Evolutionary conservation across 2,329 filamentous ascomycete species (phyloP), one percentile per base, ranked within the genome.

Genomic region (Ophiocordyceps camponoti-rufipedis): DNA sequence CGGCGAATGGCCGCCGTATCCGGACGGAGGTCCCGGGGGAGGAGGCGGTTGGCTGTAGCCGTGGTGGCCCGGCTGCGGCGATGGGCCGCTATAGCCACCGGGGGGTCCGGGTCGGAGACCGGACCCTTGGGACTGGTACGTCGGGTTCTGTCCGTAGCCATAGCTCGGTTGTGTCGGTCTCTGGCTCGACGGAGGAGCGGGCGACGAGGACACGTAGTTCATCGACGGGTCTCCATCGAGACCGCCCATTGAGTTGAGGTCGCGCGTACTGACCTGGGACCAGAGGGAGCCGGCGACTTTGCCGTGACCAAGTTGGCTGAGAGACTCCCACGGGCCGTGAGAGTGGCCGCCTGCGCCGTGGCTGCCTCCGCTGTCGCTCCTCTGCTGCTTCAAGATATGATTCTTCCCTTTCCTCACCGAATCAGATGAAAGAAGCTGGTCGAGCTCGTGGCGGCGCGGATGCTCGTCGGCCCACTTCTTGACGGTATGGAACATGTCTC

Each of bases 401-500:
- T 96, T 98, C 59, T 80, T 81, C 41, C 89, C 87, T 9, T 72
- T 70, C 56, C 78, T 82, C 48, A 98, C 91, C 7, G 84, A 86
- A 45, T 93, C 79, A 0, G 87, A 86, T 43, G 77, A 81, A 10
- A 98, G 72, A n/a, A 91, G 56, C 45, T 75, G 67, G 57, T 93
- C 80, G 16, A 96, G 68, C 44, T 78, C 72, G 45, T 75, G 67
- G 41, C 78, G 77, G 49, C 82, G 78, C 3, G 78, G 70, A 47
- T 80, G 72, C 52, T 79, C 74, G 44, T 85, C 73, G 0, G 76
- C 80, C 89, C 89, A 98, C 48, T 74, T 71, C 54, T 83, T 75
- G 2, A 98, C 86, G 0, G 83, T 85, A 46, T 78, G 72, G 64
- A 85, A 96, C 91, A 98, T 98, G 45, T 80, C 79, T 41, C 76